Conservation (phyloP, 176 grass and related monocot species). For the Aegilops speltoides region DNA sequence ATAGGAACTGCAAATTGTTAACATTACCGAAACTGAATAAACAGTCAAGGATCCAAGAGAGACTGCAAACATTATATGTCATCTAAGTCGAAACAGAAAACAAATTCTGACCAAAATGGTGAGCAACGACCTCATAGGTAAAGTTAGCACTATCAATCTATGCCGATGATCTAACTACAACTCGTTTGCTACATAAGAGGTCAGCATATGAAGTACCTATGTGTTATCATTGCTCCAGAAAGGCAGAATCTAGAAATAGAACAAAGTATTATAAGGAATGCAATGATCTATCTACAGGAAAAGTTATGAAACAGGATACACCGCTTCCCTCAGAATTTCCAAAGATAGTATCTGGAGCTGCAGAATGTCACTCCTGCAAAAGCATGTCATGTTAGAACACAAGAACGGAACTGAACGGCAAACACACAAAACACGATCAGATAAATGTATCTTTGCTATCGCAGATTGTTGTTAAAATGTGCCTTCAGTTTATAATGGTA, state of each 20-base stretch:
- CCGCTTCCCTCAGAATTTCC: slow-evolving; percentile 94
- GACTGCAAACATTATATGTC: background rate
- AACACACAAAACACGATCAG: slow-evolving; percentile 7
- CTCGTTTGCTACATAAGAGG: slow-evolving; percentile 8
- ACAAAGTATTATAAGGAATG: background rate
- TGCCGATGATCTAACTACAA: background rate
- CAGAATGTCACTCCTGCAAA: slow-evolving; percentile 85
- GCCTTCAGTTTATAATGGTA: slow-evolving; percentile 17
- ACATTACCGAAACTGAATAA: slow-evolving; percentile 85
- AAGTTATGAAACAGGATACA: slow-evolving; percentile 65
- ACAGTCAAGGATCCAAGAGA: slow-evolving; percentile 67
- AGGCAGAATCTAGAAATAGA: slow-evolving; percentile 14
- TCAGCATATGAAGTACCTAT: slow-evolving; percentile 4
- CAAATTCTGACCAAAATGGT: slow-evolving; percentile 10
- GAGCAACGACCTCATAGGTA: slow-evolving; percentile 2
- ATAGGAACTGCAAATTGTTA: slow-evolving; percentile 94
- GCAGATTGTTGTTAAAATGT: slow-evolving; percentile 9
- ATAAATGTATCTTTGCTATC: slow-evolving; percentile 9
- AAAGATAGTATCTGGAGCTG: slow-evolving; percentile 89
- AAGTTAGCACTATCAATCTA: background rate
- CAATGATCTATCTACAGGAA: slow-evolving; percentile 15
- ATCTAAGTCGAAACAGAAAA: slow-evolving; percentile 10
- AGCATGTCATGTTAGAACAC: slow-evolving; percentile 37
- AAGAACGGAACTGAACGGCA: slow-evolving; percentile 18
- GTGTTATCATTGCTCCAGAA: slow-evolving; percentile 12